Conservation (phyloP, 2,329 filamentous ascomycete genomes). For the Fusarium falciforme region DNA sequence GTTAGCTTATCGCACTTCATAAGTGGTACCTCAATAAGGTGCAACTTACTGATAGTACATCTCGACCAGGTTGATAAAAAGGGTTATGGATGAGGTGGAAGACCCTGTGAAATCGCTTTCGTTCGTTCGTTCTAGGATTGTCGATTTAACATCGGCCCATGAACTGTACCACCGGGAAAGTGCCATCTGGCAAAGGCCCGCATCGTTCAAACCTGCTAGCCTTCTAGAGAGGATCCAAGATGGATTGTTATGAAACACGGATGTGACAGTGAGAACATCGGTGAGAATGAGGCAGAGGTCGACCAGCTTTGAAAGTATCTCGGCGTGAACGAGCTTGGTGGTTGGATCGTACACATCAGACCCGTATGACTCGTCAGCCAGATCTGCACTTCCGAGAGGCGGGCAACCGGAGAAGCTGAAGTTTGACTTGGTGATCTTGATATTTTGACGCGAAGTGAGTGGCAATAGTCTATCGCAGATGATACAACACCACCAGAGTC, state of each 20-base stretch:
- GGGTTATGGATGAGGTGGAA: constrained; percentile 17
- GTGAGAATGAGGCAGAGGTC: constrained; percentile 40
- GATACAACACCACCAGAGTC: constrained; percentile 43
- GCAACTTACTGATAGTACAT: constrained; percentile 43
- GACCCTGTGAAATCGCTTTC: constrained; percentile 3
- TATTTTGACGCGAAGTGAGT: constrained; percentile 37
- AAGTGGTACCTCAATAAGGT: rapidly evolving
- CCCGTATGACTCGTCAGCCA: constrained; percentile 34
- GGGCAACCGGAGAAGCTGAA: constrained; percentile 39
- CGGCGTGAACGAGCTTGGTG: constrained; percentile 31
- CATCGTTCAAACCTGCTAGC: constrained; percentile 30
- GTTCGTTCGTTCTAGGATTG: constrained; percentile 12
- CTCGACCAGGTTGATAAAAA: constrained; percentile 41
- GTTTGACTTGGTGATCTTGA: constrained; percentile 40
- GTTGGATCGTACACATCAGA: constrained; percentile 40
- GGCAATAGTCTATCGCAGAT: constrained; percentile 38
- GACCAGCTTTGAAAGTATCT: constrained; percentile 36
- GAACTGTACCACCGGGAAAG: constrained; percentile 36
- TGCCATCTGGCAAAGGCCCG: constrained; percentile 35
- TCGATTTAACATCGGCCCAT: constrained; percentile 32
- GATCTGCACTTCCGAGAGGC: constrained; percentile 26
- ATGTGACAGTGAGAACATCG: constrained; percentile 35
- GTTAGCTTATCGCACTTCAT: rapidly evolving
- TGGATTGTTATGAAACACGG: constrained; percentile 37
- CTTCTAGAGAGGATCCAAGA: constrained; percentile 32